phyloP scores from a whole-genome alignment of 257 asterid genomes.

The Salvia splendens region DNA sequence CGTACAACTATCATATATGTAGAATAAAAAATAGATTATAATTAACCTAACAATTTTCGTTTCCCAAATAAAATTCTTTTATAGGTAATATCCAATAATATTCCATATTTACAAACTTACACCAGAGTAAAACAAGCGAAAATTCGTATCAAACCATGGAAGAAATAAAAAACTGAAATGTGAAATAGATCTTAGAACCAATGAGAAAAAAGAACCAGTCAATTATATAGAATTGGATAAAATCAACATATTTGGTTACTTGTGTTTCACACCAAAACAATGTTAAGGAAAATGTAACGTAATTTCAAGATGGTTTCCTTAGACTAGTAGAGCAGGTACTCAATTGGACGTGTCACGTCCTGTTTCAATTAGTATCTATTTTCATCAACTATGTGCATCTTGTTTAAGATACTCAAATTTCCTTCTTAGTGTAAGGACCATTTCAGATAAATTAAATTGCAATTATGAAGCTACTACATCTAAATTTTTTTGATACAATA shows the following conservation, averaged over 20 bases:
- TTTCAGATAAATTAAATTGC: slow-evolving; percentile 21
- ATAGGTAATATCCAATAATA: too few relatives aligned
- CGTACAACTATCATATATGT: too few relatives aligned
- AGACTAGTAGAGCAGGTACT: slow-evolving; percentile 18
- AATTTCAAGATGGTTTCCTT: slow-evolving; percentile 18
- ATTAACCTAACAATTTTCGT: too few relatives aligned
- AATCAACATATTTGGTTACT: neutral
- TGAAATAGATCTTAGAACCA: neutral
- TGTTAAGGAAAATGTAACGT: neutral
- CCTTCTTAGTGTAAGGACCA: slow-evolving; percentile 16
- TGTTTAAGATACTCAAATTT: neutral
- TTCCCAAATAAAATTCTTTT: too few relatives aligned
- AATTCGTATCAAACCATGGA: neutral
- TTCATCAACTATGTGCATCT: neutral
- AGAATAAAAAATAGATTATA: too few relatives aligned
- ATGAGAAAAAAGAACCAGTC: neutral
- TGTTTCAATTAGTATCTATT: slow-evolving; percentile 9
- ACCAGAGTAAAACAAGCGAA: neutral
- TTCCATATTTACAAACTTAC: too few relatives aligned
- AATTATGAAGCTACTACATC: too few relatives aligned
- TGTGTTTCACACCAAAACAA: slow-evolving; percentile 15
- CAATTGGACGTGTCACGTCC: slow-evolving; percentile 25
- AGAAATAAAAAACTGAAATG: too few relatives aligned
- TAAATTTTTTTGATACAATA: too few relatives aligned
- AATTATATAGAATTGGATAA: neutral